These are phyloP conservation scores for Kregervanrija pseudodelftensis DNA, from an alignment of 805 yeast genomes.

Conservation along the genomic window DNA sequence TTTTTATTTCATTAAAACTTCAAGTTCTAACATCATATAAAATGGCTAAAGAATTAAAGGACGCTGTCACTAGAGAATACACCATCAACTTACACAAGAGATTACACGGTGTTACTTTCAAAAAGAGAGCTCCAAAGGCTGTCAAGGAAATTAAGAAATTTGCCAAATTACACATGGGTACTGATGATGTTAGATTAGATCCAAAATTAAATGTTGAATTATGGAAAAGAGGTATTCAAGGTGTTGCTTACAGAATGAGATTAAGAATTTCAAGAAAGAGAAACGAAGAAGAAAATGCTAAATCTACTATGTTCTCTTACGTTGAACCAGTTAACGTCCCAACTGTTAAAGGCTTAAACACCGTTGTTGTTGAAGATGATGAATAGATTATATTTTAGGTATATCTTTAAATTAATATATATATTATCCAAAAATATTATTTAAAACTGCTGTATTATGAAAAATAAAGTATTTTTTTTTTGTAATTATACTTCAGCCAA, in stretches of 20 bases:
- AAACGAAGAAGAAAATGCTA: constrained; percentile 99
- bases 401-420: neutral
- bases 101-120: constrained; percentile 98
- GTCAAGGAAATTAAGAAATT: constrained; percentile 98
- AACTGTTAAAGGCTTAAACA: constrained; percentile 94
- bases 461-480: neutral
- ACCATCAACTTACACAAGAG: constrained; percentile 99
- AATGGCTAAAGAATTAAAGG: constrained; percentile 70
- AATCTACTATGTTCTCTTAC: constrained; percentile 93
- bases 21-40: constrained; percentile 7
- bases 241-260: constrained; percentile 97
- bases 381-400: constrained; percentile 23
- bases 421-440: neutral
- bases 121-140: constrained; percentile 99
- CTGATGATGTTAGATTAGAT: constrained; percentile 97
- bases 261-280: constrained; percentile 95
- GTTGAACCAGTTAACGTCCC: constrained; percentile 97
- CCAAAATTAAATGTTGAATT: constrained; percentile 97
- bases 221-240: constrained; percentile 99
- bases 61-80: constrained; percentile 99
- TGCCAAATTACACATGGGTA: constrained; percentile 98
- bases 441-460: neutral
- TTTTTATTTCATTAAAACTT: neutral
- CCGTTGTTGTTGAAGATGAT: constrained; percentile 84
- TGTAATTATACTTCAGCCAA: no score